These are phyloP conservation scores for Podospora pseudopauciseta DNA, from an alignment of 495 filamentous ascomycete genomes.

Conservation along the genomic window DNA sequence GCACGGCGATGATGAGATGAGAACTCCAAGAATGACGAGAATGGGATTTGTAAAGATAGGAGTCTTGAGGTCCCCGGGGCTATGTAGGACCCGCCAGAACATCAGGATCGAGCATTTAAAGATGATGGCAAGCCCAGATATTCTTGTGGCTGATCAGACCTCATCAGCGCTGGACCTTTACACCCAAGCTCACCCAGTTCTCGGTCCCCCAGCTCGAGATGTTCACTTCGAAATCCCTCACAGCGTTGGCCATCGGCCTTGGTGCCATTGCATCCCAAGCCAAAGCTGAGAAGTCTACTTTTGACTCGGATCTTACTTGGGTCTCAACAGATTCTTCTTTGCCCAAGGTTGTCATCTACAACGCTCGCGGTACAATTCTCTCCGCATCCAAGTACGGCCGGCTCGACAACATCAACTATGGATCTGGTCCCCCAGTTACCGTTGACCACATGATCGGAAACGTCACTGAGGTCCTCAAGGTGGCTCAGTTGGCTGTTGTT, in stretches of 20 bases:
- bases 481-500: slow-evolving; percentile 22
- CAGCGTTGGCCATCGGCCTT: slow-evolving; percentile 7
- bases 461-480: slow-evolving; percentile 21
- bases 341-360: slow-evolving; percentile 23
- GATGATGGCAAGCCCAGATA: not conserved
- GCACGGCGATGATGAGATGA: not conserved
- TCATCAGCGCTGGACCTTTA: not conserved
- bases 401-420: slow-evolving; percentile 25
- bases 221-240: slow-evolving; percentile 4
- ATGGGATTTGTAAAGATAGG: too few relatives aligned
- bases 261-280: not conserved
- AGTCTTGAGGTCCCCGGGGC: too few relatives aligned
- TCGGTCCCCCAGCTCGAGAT: not conserved
- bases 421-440: slow-evolving; percentile 17
- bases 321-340: slow-evolving; percentile 18
- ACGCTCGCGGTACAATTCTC: slow-evolving; percentile 19
- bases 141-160: not conserved
- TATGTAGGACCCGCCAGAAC: too few relatives aligned
- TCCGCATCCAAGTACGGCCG: slow-evolving; percentile 26
- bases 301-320: slow-evolving; percentile 16
- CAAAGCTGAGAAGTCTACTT: not conserved
- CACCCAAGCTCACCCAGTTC: not conserved
- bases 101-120: too few relatives aligned
- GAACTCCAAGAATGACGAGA: too few relatives aligned
- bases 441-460: slow-evolving; percentile 22